Base-by-base conservation (phyloP, 2,329 filamentous ascomycete species). In the Penicillium sp. region DNA sequence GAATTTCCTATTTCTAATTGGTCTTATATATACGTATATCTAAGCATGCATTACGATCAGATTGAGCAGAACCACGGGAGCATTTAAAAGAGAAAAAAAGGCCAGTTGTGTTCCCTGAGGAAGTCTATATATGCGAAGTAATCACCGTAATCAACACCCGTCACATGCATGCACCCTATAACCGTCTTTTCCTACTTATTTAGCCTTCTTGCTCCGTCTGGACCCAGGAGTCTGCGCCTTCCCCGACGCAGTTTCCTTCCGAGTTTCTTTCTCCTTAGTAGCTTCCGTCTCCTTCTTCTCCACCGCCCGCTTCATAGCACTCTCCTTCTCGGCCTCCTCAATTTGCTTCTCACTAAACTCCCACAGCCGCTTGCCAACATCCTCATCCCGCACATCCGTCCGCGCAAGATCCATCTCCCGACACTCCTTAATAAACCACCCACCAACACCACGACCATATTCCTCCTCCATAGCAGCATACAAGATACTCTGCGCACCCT, bases 341-440 rank as follows among this genome's bases (percentile, higher is more conserved):
- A 98, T 88, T 62, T 96, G 85, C 70, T 86, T 86, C 69, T 96
- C 93, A 70, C 90, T 96, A 57, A 90, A 87, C 70, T 96, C 86
- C 93, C 93, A 99, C 16, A 99, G 79, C 72, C 88, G 85, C 82
- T 96, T 92, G 57, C 92, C 92, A 29, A 90, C 77, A 21, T 83
- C 84, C 62, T 96, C 92, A 69, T 96, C 90, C 62, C 83, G 83
- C 45, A 97, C 82, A 68, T 97, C 93, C 26, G 78, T 80, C 53
- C 91, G 82, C 26, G 88, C 83, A 72, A 86, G 89, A 61, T 89
- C 85, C 19, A 93, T 82, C 69, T 91, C 85, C 65, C 85, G 86
- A 72, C 93, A 98, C 75, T 98, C 96, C 76, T 97, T 98, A 71
- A 99, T 82, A 49, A 96, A 72, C 69, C 83, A 88, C 0, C 88